Base-by-base conservation (phyloP, 805 yeast species). In the Cyberlindnera americana region DNA sequence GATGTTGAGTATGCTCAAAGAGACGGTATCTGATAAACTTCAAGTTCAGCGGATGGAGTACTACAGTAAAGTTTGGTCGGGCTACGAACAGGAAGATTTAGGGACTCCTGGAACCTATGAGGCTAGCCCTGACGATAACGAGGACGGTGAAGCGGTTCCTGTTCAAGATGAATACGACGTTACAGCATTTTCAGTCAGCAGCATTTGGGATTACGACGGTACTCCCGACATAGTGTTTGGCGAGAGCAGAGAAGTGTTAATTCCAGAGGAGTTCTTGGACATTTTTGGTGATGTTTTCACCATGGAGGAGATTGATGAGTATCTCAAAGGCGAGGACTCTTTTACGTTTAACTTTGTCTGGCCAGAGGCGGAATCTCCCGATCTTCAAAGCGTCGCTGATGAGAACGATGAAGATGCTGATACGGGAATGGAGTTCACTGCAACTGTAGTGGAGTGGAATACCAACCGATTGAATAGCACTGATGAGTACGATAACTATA, bases 301-400 rank as follows among this genome's bases (percentile, higher is more conserved):
- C 3, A 17, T 28, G 14, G 38, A 33, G 14, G 47, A 46, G 27
- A 46, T 46, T 36, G 34, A 36, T 18, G 47, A 42, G 21, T 33
- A 29, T 19, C 38, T 46, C 10, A 33, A 33, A 24, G 45, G 43
- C n/a, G 50, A 46, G 2, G 47, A 43, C 19, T 29, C 45, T 9
- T 46, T 40, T 36, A 38, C 31, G 16, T 43, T 43, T 36, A 47
- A 43, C 24, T 33, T 40, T 16, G 39, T 35, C 3, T 46, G 40
- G 44, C 47, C 44, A 4, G 16, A 19, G 17, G 24, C 19, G 18
- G 24, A 10, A 21, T n/a, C n/a, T n/a, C n/a, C n/a, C n/a, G n/a
- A n/a, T n/a, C n/a, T n/a, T n/a, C n/a, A n/a, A n/a, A n/a, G n/a
- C n/a, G n/a, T n/a, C n/a, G n/a, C n/a, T n/a, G n/a, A n/a, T n/a